phyloP scores from a whole-genome alignment of 1,139 yeast species.

The Blastobotrys arbuscula region DNA sequence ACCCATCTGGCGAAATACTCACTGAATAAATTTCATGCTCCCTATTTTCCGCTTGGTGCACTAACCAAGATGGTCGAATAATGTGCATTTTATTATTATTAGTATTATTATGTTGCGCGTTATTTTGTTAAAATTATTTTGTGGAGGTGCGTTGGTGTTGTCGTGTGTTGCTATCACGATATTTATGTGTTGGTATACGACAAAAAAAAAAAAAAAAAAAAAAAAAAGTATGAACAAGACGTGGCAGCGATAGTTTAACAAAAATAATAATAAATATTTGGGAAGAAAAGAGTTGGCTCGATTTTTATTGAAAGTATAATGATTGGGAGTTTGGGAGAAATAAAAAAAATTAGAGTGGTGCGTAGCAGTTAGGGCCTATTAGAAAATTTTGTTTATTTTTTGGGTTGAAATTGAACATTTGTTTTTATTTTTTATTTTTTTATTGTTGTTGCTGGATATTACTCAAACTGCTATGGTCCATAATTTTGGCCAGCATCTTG shows the following conservation, averaged over 20 bases:
- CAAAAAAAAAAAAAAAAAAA: neutral
- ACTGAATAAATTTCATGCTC: slow-evolving; percentile 82
- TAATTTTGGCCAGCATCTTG: too few relatives aligned
- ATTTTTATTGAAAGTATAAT: too few relatives aligned
- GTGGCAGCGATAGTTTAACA: neutral
- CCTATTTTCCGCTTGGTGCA: slow-evolving; percentile 69
- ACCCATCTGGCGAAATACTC: slow-evolving; percentile 74
- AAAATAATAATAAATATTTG: neutral
- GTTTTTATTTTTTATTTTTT: too few relatives aligned
- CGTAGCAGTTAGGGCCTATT: neutral
- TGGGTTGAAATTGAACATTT: too few relatives aligned
- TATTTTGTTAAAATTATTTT: neutral
- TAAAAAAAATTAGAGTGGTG: neutral
- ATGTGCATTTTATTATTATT: slow-evolving; percentile 49
- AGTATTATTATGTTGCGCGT: neutral
- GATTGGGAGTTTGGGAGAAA: neutral
- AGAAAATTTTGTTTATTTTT: too few relatives aligned
- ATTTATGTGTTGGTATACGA: neutral
- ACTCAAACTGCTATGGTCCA: too few relatives aligned
- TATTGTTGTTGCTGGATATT: too few relatives aligned
- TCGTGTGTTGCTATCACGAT: neutral
- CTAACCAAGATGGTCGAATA: slow-evolving; percentile 79
- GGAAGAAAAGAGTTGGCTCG: too few relatives aligned
- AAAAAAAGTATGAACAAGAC: neutral
- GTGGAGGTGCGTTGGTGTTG: neutral